These are phyloP conservation scores for Fraxinus angustifolia DNA, from an alignment of 305 asterid genomes.

Conservation along the genomic window DNA sequence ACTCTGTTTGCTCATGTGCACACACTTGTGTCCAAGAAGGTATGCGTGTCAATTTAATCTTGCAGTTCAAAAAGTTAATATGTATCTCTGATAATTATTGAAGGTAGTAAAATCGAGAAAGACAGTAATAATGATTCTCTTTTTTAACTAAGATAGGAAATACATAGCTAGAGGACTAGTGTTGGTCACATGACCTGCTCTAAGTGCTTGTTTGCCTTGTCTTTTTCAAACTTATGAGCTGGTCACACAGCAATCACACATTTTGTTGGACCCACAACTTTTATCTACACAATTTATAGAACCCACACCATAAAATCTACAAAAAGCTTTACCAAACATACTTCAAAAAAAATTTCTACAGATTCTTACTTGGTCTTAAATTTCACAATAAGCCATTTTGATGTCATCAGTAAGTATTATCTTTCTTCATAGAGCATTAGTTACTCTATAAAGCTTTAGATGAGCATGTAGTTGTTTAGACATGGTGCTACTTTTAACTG, in stretches of 20 bases:
- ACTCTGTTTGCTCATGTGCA: background rate
- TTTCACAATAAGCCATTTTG: conserved; percentile 3
- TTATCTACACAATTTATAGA: too few relatives aligned
- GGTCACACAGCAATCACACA: too few relatives aligned
- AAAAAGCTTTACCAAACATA: too few relatives aligned
- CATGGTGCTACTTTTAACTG: conserved; percentile 3
- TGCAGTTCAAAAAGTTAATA: background rate
- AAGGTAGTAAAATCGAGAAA: background rate
- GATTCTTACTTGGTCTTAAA: conserved; percentile 9
- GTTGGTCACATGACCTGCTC: background rate
- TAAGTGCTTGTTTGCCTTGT: background rate
- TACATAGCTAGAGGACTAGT: conserved; percentile 7
- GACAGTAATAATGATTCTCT: background rate
- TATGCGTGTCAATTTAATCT: background rate
- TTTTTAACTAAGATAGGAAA: conserved; percentile 16
- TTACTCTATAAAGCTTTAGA: conserved; percentile 11
- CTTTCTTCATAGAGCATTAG: background rate
- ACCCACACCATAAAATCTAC: too few relatives aligned
- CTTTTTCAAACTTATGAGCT: too few relatives aligned
- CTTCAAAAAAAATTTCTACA: conserved; percentile 2
- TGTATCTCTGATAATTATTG: background rate
- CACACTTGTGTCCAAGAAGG: background rate
- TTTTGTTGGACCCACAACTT: too few relatives aligned
- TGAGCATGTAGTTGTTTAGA: background rate
- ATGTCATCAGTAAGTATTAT: background rate